Evolutionary conservation across 805 yeast genomes (phyloP).

Genomic region (Lipomyces spencermartinsiae): DNA sequence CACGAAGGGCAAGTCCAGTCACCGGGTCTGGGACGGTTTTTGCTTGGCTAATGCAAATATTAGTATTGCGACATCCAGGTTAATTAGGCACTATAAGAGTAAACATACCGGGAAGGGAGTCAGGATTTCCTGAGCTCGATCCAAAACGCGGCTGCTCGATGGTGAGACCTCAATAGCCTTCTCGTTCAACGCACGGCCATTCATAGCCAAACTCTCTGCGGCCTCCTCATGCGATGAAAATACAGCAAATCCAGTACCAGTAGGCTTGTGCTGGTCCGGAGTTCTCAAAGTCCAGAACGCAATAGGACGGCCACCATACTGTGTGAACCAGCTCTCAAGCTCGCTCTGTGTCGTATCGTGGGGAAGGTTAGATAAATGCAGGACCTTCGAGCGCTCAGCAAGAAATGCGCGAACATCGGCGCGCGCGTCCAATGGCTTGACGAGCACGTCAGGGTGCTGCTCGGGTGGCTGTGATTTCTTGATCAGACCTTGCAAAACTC

Average conservation of each 20-base stretch:
- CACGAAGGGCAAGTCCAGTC: conserved; percentile 99
- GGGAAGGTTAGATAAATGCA: conserved; percentile 81
- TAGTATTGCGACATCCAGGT: not conserved
- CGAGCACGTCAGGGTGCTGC: conserved; percentile 61
- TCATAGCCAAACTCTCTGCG: conserved; percentile 73
- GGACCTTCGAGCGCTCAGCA: conserved; percentile 75
- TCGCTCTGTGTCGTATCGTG: conserved; percentile 88
- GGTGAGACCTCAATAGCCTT: conserved; percentile 85
- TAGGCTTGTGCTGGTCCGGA: conserved; percentile 59
- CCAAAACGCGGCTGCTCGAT: conserved; percentile 76
- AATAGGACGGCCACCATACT: conserved; percentile 81
- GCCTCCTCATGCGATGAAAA: conserved; percentile 89
- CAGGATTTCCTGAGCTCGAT: conserved; percentile 79
- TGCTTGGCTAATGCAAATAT: conserved; percentile 52
- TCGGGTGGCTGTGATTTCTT: conserved; percentile 56
- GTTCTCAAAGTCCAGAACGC: conserved; percentile 87
- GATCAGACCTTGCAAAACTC: conserved; percentile 55
- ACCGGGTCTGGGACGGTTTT: conserved; percentile 92
- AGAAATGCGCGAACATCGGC: conserved; percentile 72
- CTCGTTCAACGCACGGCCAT: conserved; percentile 78
- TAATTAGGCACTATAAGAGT: not conserved
- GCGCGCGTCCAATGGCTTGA: conserved; percentile 77
- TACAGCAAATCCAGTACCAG: conserved; percentile 80
- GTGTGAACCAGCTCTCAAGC: conserved; percentile 88
- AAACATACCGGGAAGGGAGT: conserved; percentile 70